Evolutionary conservation across 139 green algal species (phyloP), one percentile per base, ranked within the genome.

Genomic region (Gonium pectorale): DNA sequence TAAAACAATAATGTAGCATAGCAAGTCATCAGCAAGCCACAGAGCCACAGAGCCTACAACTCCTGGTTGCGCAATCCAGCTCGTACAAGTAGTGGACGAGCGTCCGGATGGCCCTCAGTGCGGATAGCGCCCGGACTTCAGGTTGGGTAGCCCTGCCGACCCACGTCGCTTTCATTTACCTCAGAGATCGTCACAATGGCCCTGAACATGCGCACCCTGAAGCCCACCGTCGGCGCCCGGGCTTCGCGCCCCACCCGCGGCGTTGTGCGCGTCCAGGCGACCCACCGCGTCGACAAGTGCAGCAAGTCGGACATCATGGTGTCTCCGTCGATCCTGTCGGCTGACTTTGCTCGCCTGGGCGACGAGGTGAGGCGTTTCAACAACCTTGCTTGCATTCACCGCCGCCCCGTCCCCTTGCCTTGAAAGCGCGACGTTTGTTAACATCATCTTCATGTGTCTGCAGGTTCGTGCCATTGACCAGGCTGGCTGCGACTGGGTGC

Each of bases 401-500:
- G 44, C 38, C 37, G 46, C 44, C 63, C 41, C 35, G 31, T 68
- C 40, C 27, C 27, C 37, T 62, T 24, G 7, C 40, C 7, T 37
- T 31, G 37, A 44, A 40, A 17, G 6, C 7, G 62, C 67, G 26
- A 52, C 1, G 40, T 56, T 38, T 74, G 26, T 31, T 17, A 77
- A 56, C 49, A 26, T 56, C 49, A 56, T 56, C 13, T 56, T 17
- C n/a, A n/a, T 56, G 49, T 49, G 31, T 19, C 4, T 41, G 46
- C 88, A 99, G 96, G 87, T 99, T 37, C 80, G 92, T 44, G 97
- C 95, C 46, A 95, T 99, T 38, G 96, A 99, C 67, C 60, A 97
- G 87, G 97, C 97, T 38, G 97, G 97, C 49, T 94, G 88, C 71
- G 97, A 99, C 60, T 99, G 97, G 97, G 92, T 99, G 3, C 97